Evolutionary conservation across 768 basidiomycete genomes (phyloP).

Genomic region (Cubamyces sp.): DNA sequence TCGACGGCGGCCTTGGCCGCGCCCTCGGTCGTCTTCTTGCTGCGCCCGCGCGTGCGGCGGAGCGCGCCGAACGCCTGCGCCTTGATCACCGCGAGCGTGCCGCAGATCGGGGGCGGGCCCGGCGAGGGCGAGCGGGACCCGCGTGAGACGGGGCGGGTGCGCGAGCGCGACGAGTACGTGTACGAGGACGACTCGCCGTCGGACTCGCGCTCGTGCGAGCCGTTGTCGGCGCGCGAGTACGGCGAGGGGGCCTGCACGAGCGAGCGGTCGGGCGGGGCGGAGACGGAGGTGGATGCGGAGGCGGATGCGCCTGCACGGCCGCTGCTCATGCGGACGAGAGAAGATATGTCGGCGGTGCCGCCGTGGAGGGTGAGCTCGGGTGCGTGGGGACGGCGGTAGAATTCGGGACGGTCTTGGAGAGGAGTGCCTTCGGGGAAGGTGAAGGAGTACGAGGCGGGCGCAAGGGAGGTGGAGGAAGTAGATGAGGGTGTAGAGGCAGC

Average conservation of each 20-base stretch:
- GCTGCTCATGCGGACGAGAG: conserved; percentile 44
- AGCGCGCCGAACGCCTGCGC: conserved; percentile 88
- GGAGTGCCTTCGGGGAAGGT: conserved; percentile 58
- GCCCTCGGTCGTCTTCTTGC: conserved; percentile 73
- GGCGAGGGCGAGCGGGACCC: conserved; percentile 52
- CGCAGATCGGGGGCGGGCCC: conserved; percentile 57
- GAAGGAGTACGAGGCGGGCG: conserved; percentile 71
- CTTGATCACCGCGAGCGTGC: conserved; percentile 88
- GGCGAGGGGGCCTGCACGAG: conserved; percentile 37
- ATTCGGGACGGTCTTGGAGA: conserved; percentile 62
- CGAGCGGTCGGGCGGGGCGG: conserved; percentile 51
- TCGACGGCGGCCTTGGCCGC: conserved; percentile 78
- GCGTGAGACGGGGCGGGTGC: conserved; percentile 41
- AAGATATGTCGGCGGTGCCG: conserved; percentile 75
- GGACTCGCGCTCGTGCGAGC: conserved; percentile 43
- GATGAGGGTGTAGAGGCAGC: conserved; percentile 66
- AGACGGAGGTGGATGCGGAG: conserved; percentile 50
- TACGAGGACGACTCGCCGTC: conserved; percentile 54
- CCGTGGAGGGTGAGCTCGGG: conserved; percentile 74
- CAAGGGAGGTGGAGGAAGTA: conserved; percentile 51
- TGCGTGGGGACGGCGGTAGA: conserved; percentile 62
- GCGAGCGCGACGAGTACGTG: conserved; percentile 41
- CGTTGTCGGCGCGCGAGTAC: conserved; percentile 54
- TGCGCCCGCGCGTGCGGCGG: conserved; percentile 74
- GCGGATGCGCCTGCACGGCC: conserved; percentile 43